phyloP scores from a whole-genome alignment of 73 alveolate species.

The Breviolum minutum region DNA sequence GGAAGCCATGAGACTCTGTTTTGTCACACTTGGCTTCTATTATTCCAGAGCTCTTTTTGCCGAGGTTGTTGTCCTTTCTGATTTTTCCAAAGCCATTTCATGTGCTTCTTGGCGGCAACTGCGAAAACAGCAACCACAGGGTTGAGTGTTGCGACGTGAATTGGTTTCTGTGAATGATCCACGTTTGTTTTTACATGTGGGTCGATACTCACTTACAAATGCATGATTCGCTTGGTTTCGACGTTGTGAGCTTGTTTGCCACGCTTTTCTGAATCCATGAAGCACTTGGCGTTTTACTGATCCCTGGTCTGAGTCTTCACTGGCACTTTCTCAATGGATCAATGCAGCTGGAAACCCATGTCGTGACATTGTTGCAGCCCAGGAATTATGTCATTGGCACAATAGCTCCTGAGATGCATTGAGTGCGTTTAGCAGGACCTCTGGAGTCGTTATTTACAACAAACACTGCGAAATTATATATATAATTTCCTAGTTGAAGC shows the following conservation, averaged over 20 bases:
- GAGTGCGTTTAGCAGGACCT: not conserved
- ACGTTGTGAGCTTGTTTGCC: not conserved
- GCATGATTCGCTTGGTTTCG: not conserved
- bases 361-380: not conserved
- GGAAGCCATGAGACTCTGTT: not conserved
- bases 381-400: slow-evolving; percentile 46
- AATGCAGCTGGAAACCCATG: not conserved
- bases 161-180: not conserved
- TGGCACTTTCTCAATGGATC: no score
- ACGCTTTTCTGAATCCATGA: not conserved
- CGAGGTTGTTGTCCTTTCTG: slow-evolving; percentile 77
- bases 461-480: not conserved
- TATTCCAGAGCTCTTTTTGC: not conserved
- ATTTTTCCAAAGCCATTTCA: slow-evolving; percentile 85
- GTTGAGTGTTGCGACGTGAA: no score
- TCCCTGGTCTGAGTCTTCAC: no score
- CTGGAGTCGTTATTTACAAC: not conserved
- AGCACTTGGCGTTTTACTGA: not conserved
- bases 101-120: slow-evolving; percentile 42
- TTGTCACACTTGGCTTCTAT: not conserved
- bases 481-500: not conserved
- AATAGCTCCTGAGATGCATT: not conserved
- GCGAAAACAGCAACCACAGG: not conserved
- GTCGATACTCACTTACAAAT: not conserved
- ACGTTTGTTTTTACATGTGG: not conserved